A percentile compares a stretch with the other conserved stretches of the same genome.
Evolutionary conservation across 805 yeast species (phyloP).

Genomic region (Teunomyces atbi): DNA sequence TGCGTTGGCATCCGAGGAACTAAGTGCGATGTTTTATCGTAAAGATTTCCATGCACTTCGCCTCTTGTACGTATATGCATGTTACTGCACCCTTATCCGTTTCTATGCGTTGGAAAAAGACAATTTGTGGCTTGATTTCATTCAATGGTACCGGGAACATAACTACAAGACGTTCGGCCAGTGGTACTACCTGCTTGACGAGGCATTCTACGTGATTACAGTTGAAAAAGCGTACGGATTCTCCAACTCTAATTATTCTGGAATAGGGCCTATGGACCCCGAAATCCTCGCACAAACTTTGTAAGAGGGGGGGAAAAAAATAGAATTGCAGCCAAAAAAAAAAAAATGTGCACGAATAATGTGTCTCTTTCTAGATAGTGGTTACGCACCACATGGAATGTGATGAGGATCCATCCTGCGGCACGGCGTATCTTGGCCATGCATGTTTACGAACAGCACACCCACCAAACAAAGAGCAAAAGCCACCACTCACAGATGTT

Average conservation of each 20-base stretch:
- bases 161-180: constrained; percentile 11
- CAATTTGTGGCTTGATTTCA: constrained; percentile 32
- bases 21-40: constrained; percentile 16
- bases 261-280: background rate
- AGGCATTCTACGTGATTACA: constrained; percentile 7
- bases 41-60: constrained; percentile 25
- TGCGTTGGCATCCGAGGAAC: constrained; percentile 14
- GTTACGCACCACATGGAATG: no score
- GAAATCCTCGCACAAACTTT: background rate
- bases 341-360: no score
- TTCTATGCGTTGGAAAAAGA: constrained; percentile 13
- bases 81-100: constrained; percentile 19
- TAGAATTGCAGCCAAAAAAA: background rate
- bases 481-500: no score
- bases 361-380: no score
- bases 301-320: background rate
- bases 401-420: no score
- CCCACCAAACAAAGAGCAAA: no score
- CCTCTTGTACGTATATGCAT: constrained; percentile 20
- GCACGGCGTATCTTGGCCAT: no score
- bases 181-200: constrained; percentile 15
- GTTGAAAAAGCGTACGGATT: background rate
- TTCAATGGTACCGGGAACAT: constrained; percentile 18
- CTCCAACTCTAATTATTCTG: background rate
- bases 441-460: no score